Percentiles rank a stretch among this genome's conserved stretches.
Evolutionary conservation across 805 yeast genomes (phyloP).

Genomic region (Ogataea salicorniae): DNA sequence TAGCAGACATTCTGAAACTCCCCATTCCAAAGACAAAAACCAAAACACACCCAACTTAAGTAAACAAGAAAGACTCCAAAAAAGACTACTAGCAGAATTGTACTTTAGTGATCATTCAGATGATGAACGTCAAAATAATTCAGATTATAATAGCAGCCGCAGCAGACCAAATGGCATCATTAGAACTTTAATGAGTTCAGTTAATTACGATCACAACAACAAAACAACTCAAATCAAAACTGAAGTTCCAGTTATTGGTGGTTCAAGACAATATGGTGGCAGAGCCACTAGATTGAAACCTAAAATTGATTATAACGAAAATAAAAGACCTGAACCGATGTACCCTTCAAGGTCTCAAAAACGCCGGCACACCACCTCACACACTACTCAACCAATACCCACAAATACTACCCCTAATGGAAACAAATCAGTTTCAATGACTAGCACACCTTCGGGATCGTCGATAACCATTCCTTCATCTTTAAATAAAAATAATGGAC

Average conservation of each 20-base stretch:
- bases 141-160: constrained; percentile 5
- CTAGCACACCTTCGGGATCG: no score
- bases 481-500: no score
- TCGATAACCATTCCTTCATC: no score
- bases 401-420: no score
- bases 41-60: neutral
- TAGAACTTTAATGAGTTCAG: no score
- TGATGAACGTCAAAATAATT: constrained; percentile 10
- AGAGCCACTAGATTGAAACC: constrained; percentile 16
- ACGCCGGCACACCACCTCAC: neutral
- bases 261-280: no score
- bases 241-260: no score
- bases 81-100: constrained; percentile 16
- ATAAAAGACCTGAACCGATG: constrained; percentile 9
- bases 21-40: neutral
- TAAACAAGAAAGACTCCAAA: constrained; percentile 10
- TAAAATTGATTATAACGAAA: constrained; percentile 24
- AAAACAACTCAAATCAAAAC: no score
- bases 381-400: no score
- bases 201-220: no score
- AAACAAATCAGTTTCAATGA: no score
- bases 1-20: neutral
- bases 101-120: constrained; percentile 24
- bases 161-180: neutral
- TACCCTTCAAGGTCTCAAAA: neutral